These are phyloP conservation scores for Colletotrichum horii DNA, from an alignment of 2,329 filamentous ascomycete species.

Conservation along the genomic window DNA sequence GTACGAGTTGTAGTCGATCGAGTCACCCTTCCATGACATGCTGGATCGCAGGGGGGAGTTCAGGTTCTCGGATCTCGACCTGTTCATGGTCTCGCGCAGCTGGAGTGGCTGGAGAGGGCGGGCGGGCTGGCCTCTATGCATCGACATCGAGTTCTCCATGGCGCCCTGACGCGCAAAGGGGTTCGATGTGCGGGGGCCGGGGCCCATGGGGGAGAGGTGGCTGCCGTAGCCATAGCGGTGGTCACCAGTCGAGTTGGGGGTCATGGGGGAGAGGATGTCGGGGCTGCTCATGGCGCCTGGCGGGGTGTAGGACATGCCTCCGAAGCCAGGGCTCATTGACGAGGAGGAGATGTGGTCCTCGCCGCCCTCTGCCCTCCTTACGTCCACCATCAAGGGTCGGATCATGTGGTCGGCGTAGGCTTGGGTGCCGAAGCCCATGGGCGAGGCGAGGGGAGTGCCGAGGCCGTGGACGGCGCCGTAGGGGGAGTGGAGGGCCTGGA, in stretches of 20 bases:
- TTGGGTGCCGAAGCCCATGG: conserved; percentile 52
- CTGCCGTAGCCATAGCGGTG: conserved; percentile 60
- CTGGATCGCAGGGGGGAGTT: conserved; percentile 64
- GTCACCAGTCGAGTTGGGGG: conserved; percentile 38
- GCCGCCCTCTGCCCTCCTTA: conserved; percentile 62
- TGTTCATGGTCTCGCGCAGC: conserved; percentile 60
- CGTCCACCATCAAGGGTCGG: conserved; percentile 72
- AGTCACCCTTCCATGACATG: conserved; percentile 68
- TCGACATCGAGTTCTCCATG: conserved; percentile 41
- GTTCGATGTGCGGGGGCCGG: conserved; percentile 54
- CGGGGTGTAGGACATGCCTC: conserved; percentile 68
- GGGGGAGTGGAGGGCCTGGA: conserved; percentile 71
- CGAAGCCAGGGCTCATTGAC: conserved; percentile 71
- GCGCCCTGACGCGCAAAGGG: conserved; percentile 57
- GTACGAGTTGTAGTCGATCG: conserved; percentile 62
- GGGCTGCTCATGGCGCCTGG: conserved; percentile 53
- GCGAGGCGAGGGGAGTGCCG: conserved; percentile 51
- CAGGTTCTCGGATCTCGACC: conserved; percentile 61
- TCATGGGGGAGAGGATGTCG: conserved; percentile 62
- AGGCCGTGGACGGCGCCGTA: conserved; percentile 66
- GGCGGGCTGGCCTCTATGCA: conserved; percentile 50
- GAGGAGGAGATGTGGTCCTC: conserved; percentile 73
- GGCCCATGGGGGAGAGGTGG: conserved; percentile 53
- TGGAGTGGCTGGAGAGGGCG: conserved; percentile 64
- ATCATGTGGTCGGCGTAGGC: conserved; percentile 66